A percentile compares a stretch with the other conserved stretches of the same genome.
Evolutionary conservation across 208 protist species (phyloP).

Genomic region (Naegleria fowleri): DNA sequence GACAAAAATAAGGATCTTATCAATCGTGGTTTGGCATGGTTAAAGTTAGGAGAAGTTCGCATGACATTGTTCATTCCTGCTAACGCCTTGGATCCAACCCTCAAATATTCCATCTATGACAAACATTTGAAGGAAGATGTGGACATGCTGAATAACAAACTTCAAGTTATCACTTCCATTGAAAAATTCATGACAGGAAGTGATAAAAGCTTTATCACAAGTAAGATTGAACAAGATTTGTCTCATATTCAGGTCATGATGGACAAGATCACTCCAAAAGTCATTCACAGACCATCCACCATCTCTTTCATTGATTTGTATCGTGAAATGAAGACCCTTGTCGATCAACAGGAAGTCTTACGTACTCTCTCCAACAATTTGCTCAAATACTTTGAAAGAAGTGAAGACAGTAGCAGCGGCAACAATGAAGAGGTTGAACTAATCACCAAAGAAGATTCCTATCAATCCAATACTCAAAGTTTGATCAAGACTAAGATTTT

Average conservation of each 20-base stretch:
- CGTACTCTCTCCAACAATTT: not conserved
- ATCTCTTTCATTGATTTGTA: not conserved
- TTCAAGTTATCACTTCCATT: not conserved
- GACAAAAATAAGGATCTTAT: not conserved
- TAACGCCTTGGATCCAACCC: slow-evolving; percentile 19
- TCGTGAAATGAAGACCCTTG: not conserved
- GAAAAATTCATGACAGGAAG: slow-evolving; percentile 18
- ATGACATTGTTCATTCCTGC: slow-evolving; percentile 22
- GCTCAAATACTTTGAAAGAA: not conserved
- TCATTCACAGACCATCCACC: not conserved
- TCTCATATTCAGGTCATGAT: not conserved
- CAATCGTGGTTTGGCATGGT: slow-evolving; percentile 9
- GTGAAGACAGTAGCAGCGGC: not conserved
- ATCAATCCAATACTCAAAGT: not conserved
- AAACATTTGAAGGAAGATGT: not conserved
- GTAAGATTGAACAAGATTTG: not conserved
- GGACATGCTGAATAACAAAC: not conserved
- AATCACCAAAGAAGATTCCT: slow-evolving; percentile 16
- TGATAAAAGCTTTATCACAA: not conserved
- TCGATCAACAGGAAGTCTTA: not conserved
- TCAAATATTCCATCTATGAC: not conserved
- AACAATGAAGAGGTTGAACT: not conserved
- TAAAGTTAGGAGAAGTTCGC: not conserved
- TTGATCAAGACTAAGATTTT: not conserved
- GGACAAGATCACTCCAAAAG: not conserved